phyloP scores from a whole-genome alignment of 129 eudicot genomes.

The Flaveria robusta region DNA sequence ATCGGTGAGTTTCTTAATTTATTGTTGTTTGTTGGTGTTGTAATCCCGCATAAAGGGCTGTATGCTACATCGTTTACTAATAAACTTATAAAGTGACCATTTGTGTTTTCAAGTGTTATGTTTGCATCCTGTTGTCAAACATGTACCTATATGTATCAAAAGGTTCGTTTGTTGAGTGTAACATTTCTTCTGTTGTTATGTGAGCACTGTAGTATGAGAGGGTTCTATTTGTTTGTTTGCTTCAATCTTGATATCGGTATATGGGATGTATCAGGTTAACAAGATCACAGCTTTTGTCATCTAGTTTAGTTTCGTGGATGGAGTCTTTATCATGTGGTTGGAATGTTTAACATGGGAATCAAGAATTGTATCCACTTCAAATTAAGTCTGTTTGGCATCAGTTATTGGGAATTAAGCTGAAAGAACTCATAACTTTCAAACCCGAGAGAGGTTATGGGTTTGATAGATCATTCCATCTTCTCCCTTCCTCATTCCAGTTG shows the following conservation, averaged over 20 bases:
- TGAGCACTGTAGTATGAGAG: too few species aligned
- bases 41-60: constrained; percentile 10
- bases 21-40: constrained; percentile 22
- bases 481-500: too few species aligned
- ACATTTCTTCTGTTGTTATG: constrained; percentile 5
- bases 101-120: not conserved
- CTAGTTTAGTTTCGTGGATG: not conserved
- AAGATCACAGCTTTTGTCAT: not conserved
- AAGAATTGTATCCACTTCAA: not conserved
- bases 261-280: not conserved
- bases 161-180: not conserved
- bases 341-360: not conserved
- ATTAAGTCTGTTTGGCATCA: not conserved
- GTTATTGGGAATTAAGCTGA: not conserved
- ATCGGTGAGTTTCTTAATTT: constrained; percentile 15
- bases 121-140: not conserved
- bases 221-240: too few species aligned
- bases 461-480: not conserved
- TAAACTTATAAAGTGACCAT: not conserved
- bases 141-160: not conserved
- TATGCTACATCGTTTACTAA: constrained; percentile 8
- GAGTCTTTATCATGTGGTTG: not conserved
- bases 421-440: not conserved
- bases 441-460: not conserved
- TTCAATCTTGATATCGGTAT: not conserved